A percentile compares a stretch with the other conserved stretches of the same genome.
Conservation (phyloP, 208 protist species). For the Herpetomonas tarakana region DNA sequence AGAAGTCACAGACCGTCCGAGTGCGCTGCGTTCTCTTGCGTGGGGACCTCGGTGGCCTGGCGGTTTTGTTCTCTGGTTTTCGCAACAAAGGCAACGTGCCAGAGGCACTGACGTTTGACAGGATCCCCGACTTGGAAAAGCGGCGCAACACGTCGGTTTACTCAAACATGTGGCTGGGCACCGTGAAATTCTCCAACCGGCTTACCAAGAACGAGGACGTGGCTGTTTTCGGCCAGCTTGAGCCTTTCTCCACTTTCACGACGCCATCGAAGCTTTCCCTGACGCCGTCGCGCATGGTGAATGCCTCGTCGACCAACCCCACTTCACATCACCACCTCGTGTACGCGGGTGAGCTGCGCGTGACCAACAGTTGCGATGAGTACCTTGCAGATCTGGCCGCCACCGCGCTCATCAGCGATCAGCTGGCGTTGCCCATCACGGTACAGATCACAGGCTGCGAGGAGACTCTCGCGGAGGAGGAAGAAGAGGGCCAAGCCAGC, state of each 20-base stretch:
- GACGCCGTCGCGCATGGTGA: conserved; percentile 17
- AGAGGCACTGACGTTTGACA: conserved; percentile 48
- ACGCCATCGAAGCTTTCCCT: conserved; percentile 29
- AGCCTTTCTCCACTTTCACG: conserved; percentile 69
- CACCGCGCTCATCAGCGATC: conserved; percentile 33
- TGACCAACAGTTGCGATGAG: conserved; percentile 49
- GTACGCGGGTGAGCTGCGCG: conserved; percentile 47
- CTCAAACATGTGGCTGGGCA: conserved; percentile 78
- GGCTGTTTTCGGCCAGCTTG: conserved; percentile 66
- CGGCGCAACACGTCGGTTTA: conserved; percentile 36
- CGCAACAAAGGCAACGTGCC: conserved; percentile 26
- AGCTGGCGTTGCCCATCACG: conserved; percentile 26
- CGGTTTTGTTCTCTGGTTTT: conserved; percentile 53
- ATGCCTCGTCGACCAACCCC: conserved; percentile 3
- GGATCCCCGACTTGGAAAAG: conserved; percentile 44
- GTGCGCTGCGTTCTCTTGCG: conserved; percentile 63
- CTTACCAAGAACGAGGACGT: conserved; percentile 76
- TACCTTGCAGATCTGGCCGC: conserved; percentile 33
- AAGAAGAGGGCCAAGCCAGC: background rate
- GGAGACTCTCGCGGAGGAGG: background rate
- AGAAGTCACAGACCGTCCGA: conserved; percentile 37
- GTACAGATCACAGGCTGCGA: conserved; percentile 25
- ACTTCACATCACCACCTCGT: conserved; percentile 17
- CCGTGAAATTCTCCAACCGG: conserved; percentile 50
- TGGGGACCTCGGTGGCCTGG: conserved; percentile 44